phyloP scores from a whole-genome alignment of 345 rosid genomes.

The Litchi chinensis region DNA sequence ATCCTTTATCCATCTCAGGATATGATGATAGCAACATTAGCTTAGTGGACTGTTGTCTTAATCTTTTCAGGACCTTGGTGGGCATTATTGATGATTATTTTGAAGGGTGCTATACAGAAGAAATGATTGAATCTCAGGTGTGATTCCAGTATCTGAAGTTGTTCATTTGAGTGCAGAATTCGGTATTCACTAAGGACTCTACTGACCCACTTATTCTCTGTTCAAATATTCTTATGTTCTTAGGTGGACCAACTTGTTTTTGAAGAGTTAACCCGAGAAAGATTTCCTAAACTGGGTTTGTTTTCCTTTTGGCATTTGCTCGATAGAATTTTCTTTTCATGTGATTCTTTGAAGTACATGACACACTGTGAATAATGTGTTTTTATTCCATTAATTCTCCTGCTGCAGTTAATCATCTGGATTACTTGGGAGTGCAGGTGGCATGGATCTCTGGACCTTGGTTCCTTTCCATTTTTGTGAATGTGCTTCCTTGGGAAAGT shows the following conservation, averaged over 20 bases:
- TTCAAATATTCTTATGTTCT: constrained; percentile 20
- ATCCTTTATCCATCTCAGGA: background rate
- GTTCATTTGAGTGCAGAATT: constrained; percentile 15
- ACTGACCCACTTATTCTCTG: constrained; percentile 3
- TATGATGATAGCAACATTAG: constrained; percentile 12
- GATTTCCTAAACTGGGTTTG: constrained; percentile 95
- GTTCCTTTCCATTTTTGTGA: constrained; percentile 94
- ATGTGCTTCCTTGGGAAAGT: constrained; percentile 98
- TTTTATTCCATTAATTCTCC: constrained; percentile 49
- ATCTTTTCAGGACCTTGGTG: constrained; percentile 73
- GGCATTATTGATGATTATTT: constrained; percentile 93
- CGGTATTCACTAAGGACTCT: background rate
- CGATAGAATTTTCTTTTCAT: constrained; percentile 8
- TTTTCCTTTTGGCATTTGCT: constrained; percentile 32
- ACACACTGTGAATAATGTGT: constrained; percentile 36
- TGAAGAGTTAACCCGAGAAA: constrained; percentile 91
- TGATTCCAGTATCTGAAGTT: background rate
- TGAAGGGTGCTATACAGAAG: constrained; percentile 87
- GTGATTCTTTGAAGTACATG: constrained; percentile 26
- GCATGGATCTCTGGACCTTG: constrained; percentile 97
- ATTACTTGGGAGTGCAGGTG: constrained; percentile 99
- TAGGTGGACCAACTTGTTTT: constrained; percentile 99
- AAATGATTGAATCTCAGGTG: constrained; percentile 98
- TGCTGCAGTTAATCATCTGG: constrained; percentile 99
- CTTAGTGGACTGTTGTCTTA: constrained; percentile 26